phyloP scores from a whole-genome alignment of 306 rosid genomes.

The Acacia crassicarpa region DNA sequence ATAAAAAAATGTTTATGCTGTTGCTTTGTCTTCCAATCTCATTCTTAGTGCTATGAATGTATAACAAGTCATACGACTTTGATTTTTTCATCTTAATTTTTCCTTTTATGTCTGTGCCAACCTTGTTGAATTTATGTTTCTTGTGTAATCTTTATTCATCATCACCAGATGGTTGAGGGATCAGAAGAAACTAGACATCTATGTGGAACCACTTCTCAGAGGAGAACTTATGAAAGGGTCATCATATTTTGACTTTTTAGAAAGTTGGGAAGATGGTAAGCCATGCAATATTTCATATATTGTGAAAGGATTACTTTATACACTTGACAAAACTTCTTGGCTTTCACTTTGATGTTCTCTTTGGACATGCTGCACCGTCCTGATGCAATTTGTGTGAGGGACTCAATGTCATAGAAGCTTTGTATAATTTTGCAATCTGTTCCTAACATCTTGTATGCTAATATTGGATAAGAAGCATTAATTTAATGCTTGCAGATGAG shows the following conservation, averaged over 20 bases:
- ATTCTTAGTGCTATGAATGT: slow-evolving; percentile 15
- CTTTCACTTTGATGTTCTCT: slow-evolving; percentile 21
- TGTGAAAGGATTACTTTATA: slow-evolving; percentile 13
- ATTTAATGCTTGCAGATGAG: slow-evolving; percentile 49
- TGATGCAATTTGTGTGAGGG: slow-evolving; percentile 17
- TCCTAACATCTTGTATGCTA: not conserved
- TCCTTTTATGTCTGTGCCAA: slow-evolving; percentile 4
- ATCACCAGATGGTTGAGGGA: slow-evolving; percentile 84
- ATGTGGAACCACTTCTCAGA: slow-evolving; percentile 87
- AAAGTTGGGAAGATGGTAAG: slow-evolving; percentile 91
- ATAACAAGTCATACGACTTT: slow-evolving; percentile 6
- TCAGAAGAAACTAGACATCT: slow-evolving; percentile 63
- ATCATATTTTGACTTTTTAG: slow-evolving; percentile 70
- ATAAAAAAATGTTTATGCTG: slow-evolving; percentile 15
- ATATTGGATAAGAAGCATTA: not conserved
- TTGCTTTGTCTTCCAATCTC: slow-evolving; percentile 5
- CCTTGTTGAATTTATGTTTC: slow-evolving; percentile 14
- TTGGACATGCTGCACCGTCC: slow-evolving; percentile 4
- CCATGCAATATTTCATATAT: slow-evolving; percentile 26
- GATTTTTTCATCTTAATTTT: slow-evolving; percentile 2
- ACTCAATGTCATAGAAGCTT: not conserved
- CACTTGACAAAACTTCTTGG: not conserved
- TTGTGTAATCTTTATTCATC: slow-evolving; percentile 20
- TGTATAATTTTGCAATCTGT: not conserved
- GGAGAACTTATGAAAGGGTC: slow-evolving; percentile 74